These are phyloP conservation scores for Sporodiniella umbellata DNA, from an alignment of 371 early-diverging fungal species.

Conservation along the genomic window DNA sequence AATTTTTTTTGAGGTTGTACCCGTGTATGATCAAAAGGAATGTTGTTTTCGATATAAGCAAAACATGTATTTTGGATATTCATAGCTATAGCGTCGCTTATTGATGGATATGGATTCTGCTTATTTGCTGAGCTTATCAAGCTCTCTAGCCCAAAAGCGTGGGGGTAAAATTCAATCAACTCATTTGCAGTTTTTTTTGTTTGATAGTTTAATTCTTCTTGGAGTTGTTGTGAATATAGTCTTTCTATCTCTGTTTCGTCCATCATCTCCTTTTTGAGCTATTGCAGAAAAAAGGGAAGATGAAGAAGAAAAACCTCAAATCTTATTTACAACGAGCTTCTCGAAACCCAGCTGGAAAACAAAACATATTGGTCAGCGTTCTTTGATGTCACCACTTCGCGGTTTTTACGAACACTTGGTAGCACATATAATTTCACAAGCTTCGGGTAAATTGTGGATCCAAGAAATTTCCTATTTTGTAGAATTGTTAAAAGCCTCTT, in stretches of 20 bases:
- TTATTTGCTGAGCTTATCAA: slow-evolving; percentile 23
- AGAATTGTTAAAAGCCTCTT: no score
- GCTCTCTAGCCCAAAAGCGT: slow-evolving; percentile 37
- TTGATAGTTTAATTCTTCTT: slow-evolving; percentile 30
- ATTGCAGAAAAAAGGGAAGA: slow-evolving; percentile 2
- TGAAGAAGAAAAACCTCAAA: slow-evolving; percentile 1
- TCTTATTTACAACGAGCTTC: no score
- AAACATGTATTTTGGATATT: slow-evolving; percentile 36
- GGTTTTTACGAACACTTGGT: no score
- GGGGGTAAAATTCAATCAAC: slow-evolving; percentile 33
- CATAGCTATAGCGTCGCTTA: slow-evolving; percentile 28
- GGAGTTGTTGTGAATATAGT: slow-evolving; percentile 26
- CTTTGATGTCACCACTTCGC: no score
- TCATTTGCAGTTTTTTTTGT: slow-evolving; percentile 29
- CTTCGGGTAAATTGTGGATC: no score
- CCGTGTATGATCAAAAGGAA: slow-evolving; percentile 46
- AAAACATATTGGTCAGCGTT: no score
- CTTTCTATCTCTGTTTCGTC: slow-evolving; percentile 21
- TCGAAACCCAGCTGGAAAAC: no score
- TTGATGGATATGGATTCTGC: slow-evolving; percentile 6
- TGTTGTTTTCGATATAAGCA: slow-evolving; percentile 24
- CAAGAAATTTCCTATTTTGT: no score
- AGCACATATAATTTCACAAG: no score
- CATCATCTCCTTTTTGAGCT: slow-evolving; percentile 7
- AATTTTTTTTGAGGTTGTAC: slow-evolving; percentile 13